These are phyloP conservation scores for Sambucus nigra DNA, from an alignment of 129 eudicot genomes.

Conservation along the genomic window DNA sequence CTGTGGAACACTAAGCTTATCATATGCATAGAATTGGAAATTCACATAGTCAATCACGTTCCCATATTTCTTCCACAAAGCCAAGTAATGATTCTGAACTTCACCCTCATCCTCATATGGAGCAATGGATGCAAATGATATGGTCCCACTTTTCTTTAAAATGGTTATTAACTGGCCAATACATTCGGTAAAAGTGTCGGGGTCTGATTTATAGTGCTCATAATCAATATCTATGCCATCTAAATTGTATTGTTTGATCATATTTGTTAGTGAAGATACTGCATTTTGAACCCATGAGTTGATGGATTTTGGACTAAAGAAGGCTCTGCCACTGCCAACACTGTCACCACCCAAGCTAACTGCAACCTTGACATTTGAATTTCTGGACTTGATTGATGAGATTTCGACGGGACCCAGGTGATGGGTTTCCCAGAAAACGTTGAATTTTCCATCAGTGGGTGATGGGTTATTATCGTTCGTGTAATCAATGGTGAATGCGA, in stretches of 20 bases:
- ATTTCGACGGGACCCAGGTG: slow-evolving; percentile 32
- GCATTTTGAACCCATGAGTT: slow-evolving; percentile 55
- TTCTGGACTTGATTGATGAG: slow-evolving; percentile 21
- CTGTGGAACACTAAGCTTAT: slow-evolving; percentile 22
- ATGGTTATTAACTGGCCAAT: slow-evolving; percentile 37
- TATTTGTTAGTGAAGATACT: slow-evolving; percentile 34
- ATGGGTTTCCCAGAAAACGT: slow-evolving; percentile 39
- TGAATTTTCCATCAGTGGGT: slow-evolving; percentile 42
- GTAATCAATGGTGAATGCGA: slow-evolving; percentile 51
- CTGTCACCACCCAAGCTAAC: slow-evolving; percentile 58
- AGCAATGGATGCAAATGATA: slow-evolving; percentile 50
- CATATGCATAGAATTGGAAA: slow-evolving; percentile 50
- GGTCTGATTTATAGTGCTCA: slow-evolving; percentile 34
- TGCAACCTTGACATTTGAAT: slow-evolving; percentile 42
- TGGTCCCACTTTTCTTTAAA: slow-evolving; percentile 23
- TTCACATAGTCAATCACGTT: slow-evolving; percentile 52
- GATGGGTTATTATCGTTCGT: slow-evolving; percentile 18
- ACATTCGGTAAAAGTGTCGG: slow-evolving; percentile 37
- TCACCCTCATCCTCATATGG: slow-evolving; percentile 38
- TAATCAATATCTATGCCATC: slow-evolving; percentile 59
- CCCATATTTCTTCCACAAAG: slow-evolving; percentile 43
- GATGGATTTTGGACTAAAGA: slow-evolving; percentile 31
- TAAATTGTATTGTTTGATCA: slow-evolving; percentile 33
- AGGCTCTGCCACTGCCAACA: slow-evolving; percentile 17
- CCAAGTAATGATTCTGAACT: slow-evolving; percentile 34